These are phyloP conservation scores for Crithidia bombi DNA, from an alignment of 208 protist species.

Conservation along the genomic window DNA sequence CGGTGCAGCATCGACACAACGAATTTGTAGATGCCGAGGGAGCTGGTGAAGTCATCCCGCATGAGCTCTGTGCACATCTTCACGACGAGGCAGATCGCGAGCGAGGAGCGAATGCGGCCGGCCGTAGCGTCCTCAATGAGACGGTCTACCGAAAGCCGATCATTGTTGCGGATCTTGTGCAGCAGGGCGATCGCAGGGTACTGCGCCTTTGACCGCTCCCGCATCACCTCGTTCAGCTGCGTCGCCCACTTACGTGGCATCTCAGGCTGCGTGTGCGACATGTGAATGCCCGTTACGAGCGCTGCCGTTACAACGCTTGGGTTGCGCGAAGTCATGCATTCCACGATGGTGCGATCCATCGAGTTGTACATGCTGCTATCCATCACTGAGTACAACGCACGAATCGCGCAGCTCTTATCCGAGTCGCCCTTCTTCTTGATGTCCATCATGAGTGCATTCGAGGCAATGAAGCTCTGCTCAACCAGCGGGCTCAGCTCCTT, in stretches of 20 bases:
- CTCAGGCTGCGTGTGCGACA: slow-evolving; percentile 84
- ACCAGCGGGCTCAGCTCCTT: slow-evolving; percentile 96
- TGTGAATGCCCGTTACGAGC: slow-evolving; percentile 97
- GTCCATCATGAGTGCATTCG: slow-evolving; percentile 97
- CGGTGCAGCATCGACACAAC: slow-evolving; percentile 91
- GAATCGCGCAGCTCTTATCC: slow-evolving; percentile 94
- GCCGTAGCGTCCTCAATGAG: slow-evolving; percentile 90
- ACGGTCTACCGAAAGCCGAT: slow-evolving; percentile 95
- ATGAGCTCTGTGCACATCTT: slow-evolving; percentile 94
- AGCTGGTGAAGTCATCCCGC: slow-evolving; percentile 85
- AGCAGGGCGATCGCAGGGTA: slow-evolving; percentile 97
- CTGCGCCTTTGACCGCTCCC: slow-evolving; percentile 93
- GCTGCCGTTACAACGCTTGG: slow-evolving; percentile 95
- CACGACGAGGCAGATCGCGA: slow-evolving; percentile 96
- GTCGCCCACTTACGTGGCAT: slow-evolving; percentile 95
- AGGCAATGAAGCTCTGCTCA: slow-evolving; percentile 98
- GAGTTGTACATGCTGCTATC: slow-evolving; percentile 95
- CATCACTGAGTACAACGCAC: slow-evolving; percentile 95
- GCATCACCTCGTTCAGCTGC: slow-evolving; percentile 95
- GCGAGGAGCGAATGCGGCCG: slow-evolving; percentile 90
- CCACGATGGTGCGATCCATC: slow-evolving; percentile 97
- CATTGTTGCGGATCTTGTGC: slow-evolving; percentile 96
- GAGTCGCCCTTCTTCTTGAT: slow-evolving; percentile 95
- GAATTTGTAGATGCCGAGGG: slow-evolving; percentile 90
- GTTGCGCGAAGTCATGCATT: slow-evolving; percentile 97